A percentile compares a stretch with the other conserved stretches of the same genome.
Conservation (phyloP, 371 early-diverging fungal species). For the Pancytospora epiphaga region DNA sequence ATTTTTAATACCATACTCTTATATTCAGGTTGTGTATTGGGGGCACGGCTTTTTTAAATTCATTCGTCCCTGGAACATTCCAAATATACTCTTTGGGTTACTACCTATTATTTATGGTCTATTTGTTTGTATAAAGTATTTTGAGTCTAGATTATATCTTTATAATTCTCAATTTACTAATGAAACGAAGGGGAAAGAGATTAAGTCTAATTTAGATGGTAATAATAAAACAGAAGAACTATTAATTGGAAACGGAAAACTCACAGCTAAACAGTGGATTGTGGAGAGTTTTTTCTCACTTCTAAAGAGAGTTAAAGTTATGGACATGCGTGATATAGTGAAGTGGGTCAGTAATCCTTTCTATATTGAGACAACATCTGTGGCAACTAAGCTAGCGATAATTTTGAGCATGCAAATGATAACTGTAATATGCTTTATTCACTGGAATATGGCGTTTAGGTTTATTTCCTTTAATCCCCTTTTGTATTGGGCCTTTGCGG, state of each 20-base stretch:
- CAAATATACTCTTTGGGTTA: conserved; percentile 54
- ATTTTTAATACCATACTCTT: conserved; percentile 52
- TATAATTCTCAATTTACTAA: no score
- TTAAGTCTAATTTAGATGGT: no score
- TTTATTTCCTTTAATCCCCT: conserved; percentile 60
- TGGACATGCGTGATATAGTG: no score
- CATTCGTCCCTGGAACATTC: conserved; percentile 50
- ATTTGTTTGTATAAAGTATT: conserved; percentile 18
- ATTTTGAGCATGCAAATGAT: conserved; percentile 47
- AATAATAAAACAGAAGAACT: not conserved
- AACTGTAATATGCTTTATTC: conserved; percentile 53
- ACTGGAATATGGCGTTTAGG: conserved; percentile 58
- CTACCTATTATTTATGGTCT: conserved; percentile 52
- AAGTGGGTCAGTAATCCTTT: no score
- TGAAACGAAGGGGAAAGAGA: no score
- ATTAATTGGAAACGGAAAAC: no score
- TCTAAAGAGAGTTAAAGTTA: not conserved
- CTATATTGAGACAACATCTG: not conserved
- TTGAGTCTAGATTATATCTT: not conserved
- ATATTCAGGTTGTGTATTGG: conserved; percentile 58
- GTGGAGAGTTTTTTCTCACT: not conserved
- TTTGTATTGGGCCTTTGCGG: conserved; percentile 50
- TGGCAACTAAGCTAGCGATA: conserved; percentile 4
- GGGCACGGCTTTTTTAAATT: conserved; percentile 60
- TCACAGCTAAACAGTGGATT: no score